Evolutionary conservation across 257 asterid genomes (phyloP), one percentile per base, ranked within the genome.

Genomic region (Przewalskia tangutica): DNA sequence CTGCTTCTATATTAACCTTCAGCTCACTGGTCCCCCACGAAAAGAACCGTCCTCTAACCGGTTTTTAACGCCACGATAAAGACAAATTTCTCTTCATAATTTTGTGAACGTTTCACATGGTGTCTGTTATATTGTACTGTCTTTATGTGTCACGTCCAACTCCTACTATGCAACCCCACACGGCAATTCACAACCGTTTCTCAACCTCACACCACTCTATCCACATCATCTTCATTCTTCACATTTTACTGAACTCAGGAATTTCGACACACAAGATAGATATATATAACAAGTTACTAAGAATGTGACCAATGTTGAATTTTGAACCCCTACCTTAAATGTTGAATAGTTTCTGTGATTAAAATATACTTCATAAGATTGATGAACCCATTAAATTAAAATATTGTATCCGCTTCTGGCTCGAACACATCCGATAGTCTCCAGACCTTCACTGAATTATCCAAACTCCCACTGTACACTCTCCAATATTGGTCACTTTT

Each of bases 391-490:
- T 38, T 6, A 38, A 38, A 38, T 38, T 38, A 38, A 38, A 38
- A 38, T 38, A 3, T 6, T 38, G 42, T 5, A 38, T 38, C 42
- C 0, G 42, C 42, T 38, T 38, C 42, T 38, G 42, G 42, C 42
- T 38, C 42, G 5, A 38, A 4, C 6, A 5, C 42, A 2, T 38
- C 77, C 12, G 62, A 67, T 81, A 81, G 20, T 65, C 83, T 81
- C 83, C 83, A 81, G 36, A 65, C 77, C 60, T 77, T 83, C 2
- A 83, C 85, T 6, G 85, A 83, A 60, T 83, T 83, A 27, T 83
- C 85, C 70, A 83, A 64, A 55, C 85, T 83, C 17, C 85, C 85
- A 20, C 85, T 83, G 2, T 83, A 83, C 58, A 83, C 78, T 18
- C 50, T 83, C 82, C 83, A 84, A 44, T 44, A 34, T 58, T 65